These are phyloP conservation scores for Talinum fruticosum DNA, from an alignment of 148 eudicot genomes.

Conservation along the genomic window DNA sequence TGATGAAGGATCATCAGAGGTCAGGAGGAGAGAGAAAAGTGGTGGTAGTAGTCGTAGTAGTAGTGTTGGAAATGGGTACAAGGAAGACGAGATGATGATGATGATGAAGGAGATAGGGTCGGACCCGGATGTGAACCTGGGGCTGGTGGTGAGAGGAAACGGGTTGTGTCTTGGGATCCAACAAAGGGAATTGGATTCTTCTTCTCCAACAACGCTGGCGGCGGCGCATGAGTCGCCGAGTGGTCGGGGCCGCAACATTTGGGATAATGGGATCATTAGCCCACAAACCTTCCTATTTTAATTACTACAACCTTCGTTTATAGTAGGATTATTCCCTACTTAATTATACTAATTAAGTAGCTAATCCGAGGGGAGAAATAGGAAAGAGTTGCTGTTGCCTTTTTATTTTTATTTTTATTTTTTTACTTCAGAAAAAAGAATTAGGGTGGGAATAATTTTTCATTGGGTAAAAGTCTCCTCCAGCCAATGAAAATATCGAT, in stretches of 20 bases:
- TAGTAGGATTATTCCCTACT: background rate
- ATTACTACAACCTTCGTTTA: too few relatives aligned
- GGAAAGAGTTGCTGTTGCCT: background rate
- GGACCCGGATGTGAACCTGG: background rate
- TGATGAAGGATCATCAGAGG: background rate
- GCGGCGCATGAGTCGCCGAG: conserved; percentile 17
- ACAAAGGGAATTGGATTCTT: conserved; percentile 5
- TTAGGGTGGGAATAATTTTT: background rate
- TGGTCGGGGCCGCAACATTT: conserved; percentile 7
- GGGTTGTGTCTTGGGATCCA: background rate
- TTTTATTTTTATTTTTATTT: background rate
- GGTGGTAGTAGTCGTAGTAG: background rate
- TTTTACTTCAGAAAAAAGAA: background rate
- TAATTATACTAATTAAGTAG: background rate
- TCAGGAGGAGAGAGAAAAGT: background rate
- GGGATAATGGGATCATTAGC: conserved; percentile 11
- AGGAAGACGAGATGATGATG: background rate
- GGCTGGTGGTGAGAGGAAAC: background rate
- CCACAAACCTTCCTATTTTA: background rate
- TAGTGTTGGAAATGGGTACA: background rate
- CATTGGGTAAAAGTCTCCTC: background rate
- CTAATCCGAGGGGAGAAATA: background rate
- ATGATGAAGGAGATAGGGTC: conserved; percentile 2
- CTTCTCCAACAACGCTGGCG: conserved; percentile 12
- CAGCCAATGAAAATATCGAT: background rate